Evolutionary conservation across 176 grass and related monocot species (phyloP).

Genomic region (Cocos nucifera): DNA sequence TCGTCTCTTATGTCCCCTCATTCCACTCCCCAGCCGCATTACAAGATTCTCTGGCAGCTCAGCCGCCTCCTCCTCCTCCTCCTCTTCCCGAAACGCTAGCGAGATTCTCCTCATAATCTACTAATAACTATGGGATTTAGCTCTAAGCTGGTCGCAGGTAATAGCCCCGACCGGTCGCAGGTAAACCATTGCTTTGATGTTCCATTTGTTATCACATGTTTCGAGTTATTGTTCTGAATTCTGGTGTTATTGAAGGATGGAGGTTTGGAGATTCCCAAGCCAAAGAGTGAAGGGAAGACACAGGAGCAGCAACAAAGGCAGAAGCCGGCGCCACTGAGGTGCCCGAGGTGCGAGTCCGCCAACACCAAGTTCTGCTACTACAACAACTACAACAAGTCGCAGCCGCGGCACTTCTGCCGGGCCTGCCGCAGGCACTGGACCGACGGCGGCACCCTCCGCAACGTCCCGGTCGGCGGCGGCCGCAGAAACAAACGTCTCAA

Average conservation of each 20-base stretch:
- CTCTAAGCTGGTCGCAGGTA: too few relatives aligned
- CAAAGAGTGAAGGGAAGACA: too few relatives aligned
- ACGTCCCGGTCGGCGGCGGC: slow-evolving; percentile 13
- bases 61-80: too few relatives aligned
- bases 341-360: slow-evolving; percentile 7
- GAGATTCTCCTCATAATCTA: too few relatives aligned
- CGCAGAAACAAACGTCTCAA: slow-evolving; percentile 45
- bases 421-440: slow-evolving; percentile 6
- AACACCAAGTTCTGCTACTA: slow-evolving; percentile 34
- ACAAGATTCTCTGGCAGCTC: too few relatives aligned
- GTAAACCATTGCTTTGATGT: too few relatives aligned
- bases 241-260: not conserved
- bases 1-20: not conserved
- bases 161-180: too few relatives aligned
- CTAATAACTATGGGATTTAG: too few relatives aligned
- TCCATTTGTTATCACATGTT: too few relatives aligned
- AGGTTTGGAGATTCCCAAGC: too few relatives aligned
- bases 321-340: not conserved
- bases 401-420: slow-evolving; percentile 8
- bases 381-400: slow-evolving; percentile 20
- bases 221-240: not conserved
- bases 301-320: not conserved
- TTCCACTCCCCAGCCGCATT: not conserved
- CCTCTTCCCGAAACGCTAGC: too few relatives aligned
- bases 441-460: slow-evolving; percentile 11